phyloP scores from a whole-genome alignment of 2,329 filamentous ascomycete genomes.

The Sphaerostilbella broomeana region DNA sequence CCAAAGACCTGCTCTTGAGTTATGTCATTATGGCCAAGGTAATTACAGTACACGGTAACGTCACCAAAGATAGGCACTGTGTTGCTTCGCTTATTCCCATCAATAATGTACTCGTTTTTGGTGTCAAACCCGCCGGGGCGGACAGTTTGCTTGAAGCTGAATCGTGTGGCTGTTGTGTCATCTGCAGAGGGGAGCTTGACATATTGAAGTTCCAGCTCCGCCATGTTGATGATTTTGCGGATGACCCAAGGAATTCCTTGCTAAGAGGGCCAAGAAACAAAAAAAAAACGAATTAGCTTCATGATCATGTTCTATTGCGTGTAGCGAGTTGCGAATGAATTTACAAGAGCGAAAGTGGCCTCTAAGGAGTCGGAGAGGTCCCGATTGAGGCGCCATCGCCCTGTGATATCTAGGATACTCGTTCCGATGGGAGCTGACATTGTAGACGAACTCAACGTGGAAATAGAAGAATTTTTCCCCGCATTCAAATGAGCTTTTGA shows the following conservation, averaged over 20 bases:
- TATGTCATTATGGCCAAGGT: neutral
- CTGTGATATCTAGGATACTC: neutral
- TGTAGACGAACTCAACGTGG: too few species aligned
- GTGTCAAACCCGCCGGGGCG: neutral
- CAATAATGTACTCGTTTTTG: neutral
- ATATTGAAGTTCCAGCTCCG: neutral
- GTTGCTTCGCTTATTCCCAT: neutral
- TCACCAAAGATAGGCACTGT: neutral
- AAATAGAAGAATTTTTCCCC: too few species aligned
- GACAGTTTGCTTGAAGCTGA: constrained; percentile 1
- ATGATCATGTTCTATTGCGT: too few species aligned
- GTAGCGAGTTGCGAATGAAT: too few species aligned
- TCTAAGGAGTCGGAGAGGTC: neutral
- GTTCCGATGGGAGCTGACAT: neutral
- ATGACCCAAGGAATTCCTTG: neutral
- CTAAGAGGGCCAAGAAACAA: too few species aligned
- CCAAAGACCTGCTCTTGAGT: neutral
- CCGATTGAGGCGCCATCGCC: neutral
- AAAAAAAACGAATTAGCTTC: too few species aligned
- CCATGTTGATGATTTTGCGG: constrained; percentile 1
- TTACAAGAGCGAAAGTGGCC: neutral
- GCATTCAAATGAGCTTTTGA: too few species aligned
- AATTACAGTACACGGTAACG: neutral
- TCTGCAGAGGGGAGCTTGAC: neutral
- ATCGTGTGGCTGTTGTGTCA: neutral